A percentile compares a stretch with the other conserved stretches of the same genome.
Conservation (phyloP, 345 rosid species). For the Gossypium rotundifolium region DNA sequence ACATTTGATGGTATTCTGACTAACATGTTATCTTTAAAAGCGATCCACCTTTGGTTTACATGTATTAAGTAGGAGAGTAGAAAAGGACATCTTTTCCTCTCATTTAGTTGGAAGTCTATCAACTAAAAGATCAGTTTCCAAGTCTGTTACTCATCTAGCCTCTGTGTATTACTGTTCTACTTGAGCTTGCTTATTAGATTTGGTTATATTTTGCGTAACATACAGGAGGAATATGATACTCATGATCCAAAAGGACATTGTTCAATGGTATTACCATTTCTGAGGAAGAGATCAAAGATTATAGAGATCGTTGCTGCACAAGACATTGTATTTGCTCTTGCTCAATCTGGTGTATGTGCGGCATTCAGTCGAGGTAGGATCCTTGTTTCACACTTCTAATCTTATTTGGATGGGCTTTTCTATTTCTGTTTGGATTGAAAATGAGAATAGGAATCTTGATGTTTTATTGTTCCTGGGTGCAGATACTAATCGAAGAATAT, state of each 20-base stretch:
- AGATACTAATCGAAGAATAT: conserved; percentile 61
- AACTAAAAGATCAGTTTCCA: background rate
- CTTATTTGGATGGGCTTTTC: background rate
- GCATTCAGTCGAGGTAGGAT: conserved; percentile 80
- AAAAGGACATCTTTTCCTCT: background rate
- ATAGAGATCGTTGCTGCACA: conserved; percentile 97
- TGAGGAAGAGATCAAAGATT: conserved; percentile 85
- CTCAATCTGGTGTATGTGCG: conserved; percentile 90
- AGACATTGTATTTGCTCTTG: conserved; percentile 90
- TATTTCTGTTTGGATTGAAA: background rate
- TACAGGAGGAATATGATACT: conserved; percentile 90
- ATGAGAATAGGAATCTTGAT: background rate
- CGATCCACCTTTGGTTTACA: background rate
- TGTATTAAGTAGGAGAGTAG: background rate
- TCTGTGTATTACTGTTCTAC: background rate
- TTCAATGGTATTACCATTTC: conserved; percentile 68
- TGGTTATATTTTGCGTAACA: background rate
- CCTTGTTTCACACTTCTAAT: background rate
- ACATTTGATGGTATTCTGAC: background rate
- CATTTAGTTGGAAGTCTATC: background rate
- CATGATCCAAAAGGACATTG: conserved; percentile 89
- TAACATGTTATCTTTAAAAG: background rate
- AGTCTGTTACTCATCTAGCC: background rate
- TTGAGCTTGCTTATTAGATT: background rate
- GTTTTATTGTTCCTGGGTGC: conserved; percentile 17